A percentile compares a stretch with the other conserved stretches of the same genome.
Conservation (phyloP, 352 stramenopile species). For the Pythium biforme region DNA sequence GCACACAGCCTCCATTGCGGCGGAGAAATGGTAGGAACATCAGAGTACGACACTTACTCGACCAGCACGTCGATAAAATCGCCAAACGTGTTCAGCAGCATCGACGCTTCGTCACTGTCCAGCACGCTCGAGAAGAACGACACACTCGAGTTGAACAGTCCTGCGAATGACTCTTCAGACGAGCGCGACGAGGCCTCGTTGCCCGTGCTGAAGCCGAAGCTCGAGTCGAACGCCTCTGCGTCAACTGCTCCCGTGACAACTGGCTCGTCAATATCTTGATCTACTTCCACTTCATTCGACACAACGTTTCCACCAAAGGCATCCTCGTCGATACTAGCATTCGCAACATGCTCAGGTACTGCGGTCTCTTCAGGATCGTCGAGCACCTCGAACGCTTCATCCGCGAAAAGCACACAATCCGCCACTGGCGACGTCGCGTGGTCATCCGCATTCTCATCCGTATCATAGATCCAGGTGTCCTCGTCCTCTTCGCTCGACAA, state of each 20-base stretch:
- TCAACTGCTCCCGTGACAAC: not conserved
- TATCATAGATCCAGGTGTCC: not conserved
- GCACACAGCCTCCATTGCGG: too few relatives aligned
- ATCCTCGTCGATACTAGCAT: not conserved
- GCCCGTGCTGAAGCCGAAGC: not conserved
- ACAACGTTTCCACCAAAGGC: not conserved
- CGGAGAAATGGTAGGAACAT: too few relatives aligned
- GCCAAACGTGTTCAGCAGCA: constrained; percentile 68
- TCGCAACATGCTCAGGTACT: not conserved
- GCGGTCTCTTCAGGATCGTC: not conserved
- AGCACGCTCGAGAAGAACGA: constrained; percentile 54
- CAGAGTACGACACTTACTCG: constrained; percentile 43
- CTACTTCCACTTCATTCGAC: not conserved
- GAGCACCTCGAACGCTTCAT: not conserved
- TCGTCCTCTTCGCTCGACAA: constrained; percentile 18
- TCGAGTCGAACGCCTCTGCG: constrained; percentile 1
- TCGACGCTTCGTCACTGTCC: constrained; percentile 57
- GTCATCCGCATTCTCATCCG: not conserved
- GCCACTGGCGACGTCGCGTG: not conserved
- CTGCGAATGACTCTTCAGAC: constrained; percentile 3
- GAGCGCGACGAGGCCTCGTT: too few relatives aligned
- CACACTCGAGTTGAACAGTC: constrained; percentile 44
- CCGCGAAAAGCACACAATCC: not conserved
- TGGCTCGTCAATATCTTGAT: not conserved
- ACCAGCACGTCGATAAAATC: constrained; percentile 71